Base-by-base conservation (phyloP, 495 filamentous ascomycete species). In the Penicillium fimorum region DNA sequence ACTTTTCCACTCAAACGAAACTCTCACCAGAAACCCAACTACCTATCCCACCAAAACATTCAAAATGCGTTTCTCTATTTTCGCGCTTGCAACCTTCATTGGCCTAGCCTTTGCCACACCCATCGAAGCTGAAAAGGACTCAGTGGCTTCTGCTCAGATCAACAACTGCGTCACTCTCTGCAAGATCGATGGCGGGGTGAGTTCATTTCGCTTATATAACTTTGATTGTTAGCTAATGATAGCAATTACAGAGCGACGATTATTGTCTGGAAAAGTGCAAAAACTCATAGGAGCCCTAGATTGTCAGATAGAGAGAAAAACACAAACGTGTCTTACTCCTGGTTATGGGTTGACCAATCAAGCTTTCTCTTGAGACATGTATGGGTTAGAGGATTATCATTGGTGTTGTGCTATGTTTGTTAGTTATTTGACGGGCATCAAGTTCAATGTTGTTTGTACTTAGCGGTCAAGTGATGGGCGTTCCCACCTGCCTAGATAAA, bases 131-230 rank as follows among this genome's bases (percentile, higher is more conserved):
- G 4, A 33, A 3, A 48, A 48, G 10, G 29, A 12, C 13, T 17
- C 11, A 11, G 10, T 11, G 1, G 1, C 2, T 33, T 33, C 17
- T 8, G 8, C 10, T n/a, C 46, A 11, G 29, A 18, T 29, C 29
- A 48, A 48, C 29, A 48, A 48, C 18, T 48, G 46, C 29, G 33
- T 12, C 17, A 48, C 46, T 0, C 46, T 48, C n/a, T 48, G 46
- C 46, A 48, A 17, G 17, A 48, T 48, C 25, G 29, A 48, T 30
- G 46, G 46, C 32, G 46, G 46, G 20, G 46, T 33, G 17, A 18
- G 46, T 48, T 29, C 29, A 8, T 13, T 11, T 22, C 10, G 15
- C 27, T 22, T 27, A 0, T 5, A 5, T 33, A 13, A 20, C n/a
- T 18, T 48, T 18, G 8, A 22, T 2, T 33, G 13, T 11, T 8